phyloP scores from a whole-genome alignment of 2,329 filamentous ascomycete species.

The Graphium sp. region DNA sequence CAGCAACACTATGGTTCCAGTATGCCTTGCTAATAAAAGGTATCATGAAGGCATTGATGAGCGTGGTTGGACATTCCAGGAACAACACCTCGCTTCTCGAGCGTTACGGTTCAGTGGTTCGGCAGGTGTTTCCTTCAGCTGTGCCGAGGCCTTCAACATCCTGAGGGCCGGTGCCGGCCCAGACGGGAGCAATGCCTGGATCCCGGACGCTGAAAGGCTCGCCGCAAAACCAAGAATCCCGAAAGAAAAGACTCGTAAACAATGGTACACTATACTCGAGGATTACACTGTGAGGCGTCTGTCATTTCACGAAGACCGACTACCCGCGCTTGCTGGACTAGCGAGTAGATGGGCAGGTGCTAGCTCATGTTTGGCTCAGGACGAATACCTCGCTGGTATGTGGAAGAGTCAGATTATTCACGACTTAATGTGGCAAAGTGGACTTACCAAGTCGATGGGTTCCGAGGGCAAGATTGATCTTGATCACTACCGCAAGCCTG shows the following conservation, averaged over 20 bases:
- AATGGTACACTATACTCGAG: constrained; percentile 4
- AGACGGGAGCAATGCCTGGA: constrained; percentile 2
- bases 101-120: constrained; percentile 1
- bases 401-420: constrained; percentile 3
- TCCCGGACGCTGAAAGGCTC: not conserved
- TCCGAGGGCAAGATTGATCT: too few relatives aligned
- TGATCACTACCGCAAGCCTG: constrained; percentile 1
- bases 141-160: not conserved
- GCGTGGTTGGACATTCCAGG: constrained; percentile 5
- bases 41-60: too few relatives aligned
- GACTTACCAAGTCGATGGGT: not conserved
- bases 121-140: constrained; percentile 1
- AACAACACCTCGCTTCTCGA: constrained; percentile 1
- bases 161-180: not conserved
- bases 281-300: constrained; percentile 2
- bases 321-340: constrained; percentile 3
- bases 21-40: too few relatives aligned
- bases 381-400: constrained; percentile 4
- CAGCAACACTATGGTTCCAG: too few relatives aligned
- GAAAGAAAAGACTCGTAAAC: not conserved
- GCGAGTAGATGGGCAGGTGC: not conserved
- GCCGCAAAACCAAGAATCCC: too few relatives aligned
- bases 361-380: not conserved
- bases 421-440: constrained; percentile 2
- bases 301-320: constrained; percentile 1